A percentile compares a stretch with the other conserved stretches of the same genome.
phyloP scores from a whole-genome alignment of 257 asterid genomes.

The Solanum paucissectum region DNA sequence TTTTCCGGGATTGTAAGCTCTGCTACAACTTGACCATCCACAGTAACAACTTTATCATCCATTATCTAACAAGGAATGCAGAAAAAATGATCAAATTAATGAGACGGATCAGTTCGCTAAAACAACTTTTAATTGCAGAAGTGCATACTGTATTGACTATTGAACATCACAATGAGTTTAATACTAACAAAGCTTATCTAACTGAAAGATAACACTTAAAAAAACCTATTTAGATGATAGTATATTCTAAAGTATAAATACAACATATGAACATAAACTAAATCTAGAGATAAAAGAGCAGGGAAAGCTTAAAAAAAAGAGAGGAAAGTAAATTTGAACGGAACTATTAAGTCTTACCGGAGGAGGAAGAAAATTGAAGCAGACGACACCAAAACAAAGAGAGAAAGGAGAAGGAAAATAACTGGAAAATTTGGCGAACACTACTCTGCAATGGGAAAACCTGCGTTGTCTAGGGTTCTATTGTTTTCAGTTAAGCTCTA shows the following conservation, averaged over 20 bases:
- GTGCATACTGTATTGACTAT: not conserved
- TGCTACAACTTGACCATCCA: constrained; percentile 14
- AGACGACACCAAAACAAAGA: not conserved
- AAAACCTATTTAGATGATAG: not conserved
- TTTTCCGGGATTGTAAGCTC: constrained; percentile 16
- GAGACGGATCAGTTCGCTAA: not conserved
- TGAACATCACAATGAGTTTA: not conserved
- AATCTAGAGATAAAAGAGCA: not conserved
- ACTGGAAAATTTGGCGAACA: not conserved
- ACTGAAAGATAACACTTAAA: not conserved
- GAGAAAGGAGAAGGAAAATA: not conserved
- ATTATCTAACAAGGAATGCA: constrained; percentile 10
- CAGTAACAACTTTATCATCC: constrained; percentile 11
- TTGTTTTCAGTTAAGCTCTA: not conserved
- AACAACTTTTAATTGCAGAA: not conserved
- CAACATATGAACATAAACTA: not conserved
- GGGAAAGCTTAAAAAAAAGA: not conserved
- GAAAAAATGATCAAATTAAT: not conserved
- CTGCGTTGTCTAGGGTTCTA: not conserved
- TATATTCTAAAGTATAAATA: not conserved
- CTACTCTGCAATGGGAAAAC: not conserved
- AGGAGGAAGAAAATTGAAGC: not conserved
- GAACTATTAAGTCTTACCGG: not conserved
- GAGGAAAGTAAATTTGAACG: not conserved
- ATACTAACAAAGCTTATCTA: not conserved